Percentiles rank a stretch among this genome's conserved stretches.
Evolutionary conservation across 2,329 filamentous ascomycete genomes (phyloP).

Genomic region (Tolypocladium tundrense): DNA sequence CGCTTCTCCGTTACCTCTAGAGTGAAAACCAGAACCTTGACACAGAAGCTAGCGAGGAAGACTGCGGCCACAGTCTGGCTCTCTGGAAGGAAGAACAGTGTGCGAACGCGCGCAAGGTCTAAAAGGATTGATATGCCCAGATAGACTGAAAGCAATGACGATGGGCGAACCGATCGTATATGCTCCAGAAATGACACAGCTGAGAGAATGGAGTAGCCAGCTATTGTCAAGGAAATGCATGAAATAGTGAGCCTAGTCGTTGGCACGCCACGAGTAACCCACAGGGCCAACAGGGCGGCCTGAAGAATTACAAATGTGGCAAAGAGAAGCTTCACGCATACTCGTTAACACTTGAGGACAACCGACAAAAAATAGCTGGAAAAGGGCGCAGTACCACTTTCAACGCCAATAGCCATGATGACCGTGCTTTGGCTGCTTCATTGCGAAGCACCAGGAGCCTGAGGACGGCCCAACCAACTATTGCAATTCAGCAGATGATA

Average conservation of each 20-base stretch:
- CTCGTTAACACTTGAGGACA: not conserved
- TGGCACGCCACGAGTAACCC: slow-evolving; percentile 5
- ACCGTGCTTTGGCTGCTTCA: slow-evolving; percentile 3
- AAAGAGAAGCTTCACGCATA: slow-evolving; percentile 1
- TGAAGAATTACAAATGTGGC: slow-evolving; percentile 6
- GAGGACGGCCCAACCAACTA: slow-evolving; percentile 3
- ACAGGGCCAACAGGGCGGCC: slow-evolving; percentile 9
- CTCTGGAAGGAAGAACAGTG: slow-evolving; percentile 17
- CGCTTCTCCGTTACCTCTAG: slow-evolving; percentile 20
- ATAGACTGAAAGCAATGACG: slow-evolving; percentile 18
- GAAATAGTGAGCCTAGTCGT: slow-evolving; percentile 9
- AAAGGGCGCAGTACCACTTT: slow-evolving; percentile 5
- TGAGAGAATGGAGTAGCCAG: slow-evolving; percentile 6
- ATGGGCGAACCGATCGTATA: slow-evolving; percentile 18
- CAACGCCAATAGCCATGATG: slow-evolving; percentile 6
- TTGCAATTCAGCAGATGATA: not conserved
- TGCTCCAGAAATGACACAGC: slow-evolving; percentile 21
- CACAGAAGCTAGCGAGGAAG: slow-evolving; percentile 12
- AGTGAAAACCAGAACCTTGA: slow-evolving; percentile 18
- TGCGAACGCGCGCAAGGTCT: slow-evolving; percentile 20
- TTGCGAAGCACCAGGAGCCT: slow-evolving; percentile 2
- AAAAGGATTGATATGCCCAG: slow-evolving; percentile 19
- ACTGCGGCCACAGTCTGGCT: slow-evolving; percentile 12
- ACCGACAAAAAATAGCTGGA: not conserved
- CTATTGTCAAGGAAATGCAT: slow-evolving; percentile 6